phyloP scores from a whole-genome alignment of 768 basidiomycete genomes.

The Rhizopogon rudus region DNA sequence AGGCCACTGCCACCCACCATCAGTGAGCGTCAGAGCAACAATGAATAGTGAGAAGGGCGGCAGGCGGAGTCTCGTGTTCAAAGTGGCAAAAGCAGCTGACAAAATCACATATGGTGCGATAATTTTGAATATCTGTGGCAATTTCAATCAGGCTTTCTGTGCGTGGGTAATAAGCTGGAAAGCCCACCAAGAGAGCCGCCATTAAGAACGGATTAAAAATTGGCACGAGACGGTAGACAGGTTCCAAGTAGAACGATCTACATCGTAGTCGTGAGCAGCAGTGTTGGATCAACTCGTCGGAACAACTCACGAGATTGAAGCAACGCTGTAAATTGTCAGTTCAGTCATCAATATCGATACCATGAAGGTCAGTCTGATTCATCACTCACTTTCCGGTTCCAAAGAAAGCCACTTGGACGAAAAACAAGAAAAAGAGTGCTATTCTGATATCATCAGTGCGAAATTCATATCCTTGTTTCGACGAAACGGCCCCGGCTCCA shows the following conservation, averaged over 20 bases:
- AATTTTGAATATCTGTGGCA: slow-evolving; percentile 70
- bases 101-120: slow-evolving; percentile 76
- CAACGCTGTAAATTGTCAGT: slow-evolving; percentile 43
- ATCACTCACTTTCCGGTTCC: slow-evolving; percentile 73
- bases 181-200: slow-evolving; percentile 60
- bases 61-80: slow-evolving; percentile 62
- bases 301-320: slow-evolving; percentile 70
- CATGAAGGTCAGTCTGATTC: neutral
- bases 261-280: neutral
- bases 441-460: slow-evolving; percentile 62
- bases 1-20: slow-evolving; percentile 40
- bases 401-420: slow-evolving; percentile 84
- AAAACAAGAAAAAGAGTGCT: slow-evolving; percentile 79
- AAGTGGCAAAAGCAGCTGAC: slow-evolving; percentile 59
- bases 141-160: slow-evolving; percentile 1
- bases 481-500: neutral
- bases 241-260: slow-evolving; percentile 82
- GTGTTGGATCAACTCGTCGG: neutral
- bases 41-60: slow-evolving; percentile 81
- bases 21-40: slow-evolving; percentile 68
- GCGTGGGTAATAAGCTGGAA: neutral
- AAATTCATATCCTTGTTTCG: slow-evolving; percentile 34
- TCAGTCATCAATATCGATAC: neutral
- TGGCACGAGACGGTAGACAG: slow-evolving; percentile 83
- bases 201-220: slow-evolving; percentile 85